Conservation (phyloP, 2,329 filamentous ascomycete species). For the Herpotrichia juniperi region DNA sequence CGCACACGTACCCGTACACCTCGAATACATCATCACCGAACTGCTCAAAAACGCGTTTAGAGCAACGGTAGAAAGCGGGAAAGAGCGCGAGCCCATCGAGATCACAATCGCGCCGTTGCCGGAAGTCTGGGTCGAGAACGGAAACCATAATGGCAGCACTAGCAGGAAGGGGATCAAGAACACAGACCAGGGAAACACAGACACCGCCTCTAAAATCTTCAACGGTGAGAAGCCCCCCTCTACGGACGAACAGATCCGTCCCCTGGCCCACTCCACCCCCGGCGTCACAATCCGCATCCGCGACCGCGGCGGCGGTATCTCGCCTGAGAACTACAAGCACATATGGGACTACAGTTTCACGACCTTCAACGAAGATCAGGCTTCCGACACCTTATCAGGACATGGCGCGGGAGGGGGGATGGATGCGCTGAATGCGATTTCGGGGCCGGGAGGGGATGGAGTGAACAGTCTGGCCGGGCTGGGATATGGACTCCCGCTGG, state of each 20-base stretch:
- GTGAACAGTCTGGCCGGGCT: slow-evolving; percentile 85
- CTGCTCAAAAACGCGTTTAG: slow-evolving; percentile 96
- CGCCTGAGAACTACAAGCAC: slow-evolving; percentile 78
- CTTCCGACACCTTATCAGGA: slow-evolving; percentile 52
- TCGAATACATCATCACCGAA: slow-evolving; percentile 97
- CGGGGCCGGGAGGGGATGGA: slow-evolving; percentile 71
- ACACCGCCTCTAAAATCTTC: slow-evolving; percentile 37
- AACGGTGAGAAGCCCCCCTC: slow-evolving; percentile 29
- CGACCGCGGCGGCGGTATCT: slow-evolving; percentile 92
- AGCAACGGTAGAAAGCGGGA: slow-evolving; percentile 85
- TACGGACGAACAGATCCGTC: slow-evolving; percentile 48
- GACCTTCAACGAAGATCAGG: slow-evolving; percentile 78
- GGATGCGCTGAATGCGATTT: slow-evolving; percentile 77
- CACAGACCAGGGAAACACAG: slow-evolving; percentile 37
- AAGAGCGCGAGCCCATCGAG: slow-evolving; percentile 80
- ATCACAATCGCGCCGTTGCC: slow-evolving; percentile 84
- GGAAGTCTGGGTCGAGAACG: slow-evolving; percentile 47
- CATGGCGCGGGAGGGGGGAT: slow-evolving; percentile 45
- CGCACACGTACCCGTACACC: slow-evolving; percentile 91
- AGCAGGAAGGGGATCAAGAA: slow-evolving; percentile 27
- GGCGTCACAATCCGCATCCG: slow-evolving; percentile 95
- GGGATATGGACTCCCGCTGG: slow-evolving; percentile 89
- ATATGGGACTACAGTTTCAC: slow-evolving; percentile 99
- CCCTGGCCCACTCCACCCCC: slow-evolving; percentile 62
- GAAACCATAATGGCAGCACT: slow-evolving; percentile 7